These are phyloP conservation scores for Penicillium ucsense DNA, from an alignment of 495 filamentous ascomycete genomes.

Conservation along the genomic window DNA sequence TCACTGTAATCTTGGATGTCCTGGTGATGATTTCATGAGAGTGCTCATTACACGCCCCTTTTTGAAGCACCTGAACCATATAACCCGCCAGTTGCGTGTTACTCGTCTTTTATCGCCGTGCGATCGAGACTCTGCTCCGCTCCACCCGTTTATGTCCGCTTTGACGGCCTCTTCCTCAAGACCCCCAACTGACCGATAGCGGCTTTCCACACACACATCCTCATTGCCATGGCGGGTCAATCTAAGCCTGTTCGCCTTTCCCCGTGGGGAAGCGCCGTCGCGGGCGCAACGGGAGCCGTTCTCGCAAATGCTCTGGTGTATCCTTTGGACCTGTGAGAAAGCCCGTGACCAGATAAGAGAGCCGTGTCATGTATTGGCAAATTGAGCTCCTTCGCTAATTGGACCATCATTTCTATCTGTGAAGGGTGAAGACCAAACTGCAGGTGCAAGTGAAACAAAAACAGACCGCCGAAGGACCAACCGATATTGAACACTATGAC, in stretches of 20 bases:
- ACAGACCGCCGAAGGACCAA: conserved; percentile 18
- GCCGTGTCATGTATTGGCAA: not conserved
- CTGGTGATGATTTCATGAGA: not conserved
- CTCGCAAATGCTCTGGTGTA: conserved; percentile 95
- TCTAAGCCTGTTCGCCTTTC: conserved; percentile 72
- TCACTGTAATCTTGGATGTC: conserved; percentile 5
- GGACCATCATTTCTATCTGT: not conserved
- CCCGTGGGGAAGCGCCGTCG: conserved; percentile 88
- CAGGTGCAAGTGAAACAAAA: conserved; percentile 83
- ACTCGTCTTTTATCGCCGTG: not conserved
- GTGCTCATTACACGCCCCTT: not conserved
- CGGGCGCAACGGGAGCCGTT: conserved; percentile 87
- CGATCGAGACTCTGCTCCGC: conserved; percentile 13
- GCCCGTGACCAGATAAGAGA: not conserved
- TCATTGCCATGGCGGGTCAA: conserved; percentile 63
- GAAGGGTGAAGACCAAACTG: conserved; percentile 88
- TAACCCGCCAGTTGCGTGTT: not conserved
- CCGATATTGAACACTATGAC: conserved; percentile 61
- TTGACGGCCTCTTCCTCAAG: conserved; percentile 2
- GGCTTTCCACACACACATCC: conserved; percentile 20
- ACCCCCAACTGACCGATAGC: not conserved
- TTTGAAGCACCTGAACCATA: not conserved
- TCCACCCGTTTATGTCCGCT: conserved; percentile 15
- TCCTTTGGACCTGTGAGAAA: conserved; percentile 78
- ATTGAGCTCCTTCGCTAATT: too few relatives aligned